phyloP scores from a whole-genome alignment of 2,329 filamentous ascomycete genomes.

The Teratosphaeria epicoccoides region DNA sequence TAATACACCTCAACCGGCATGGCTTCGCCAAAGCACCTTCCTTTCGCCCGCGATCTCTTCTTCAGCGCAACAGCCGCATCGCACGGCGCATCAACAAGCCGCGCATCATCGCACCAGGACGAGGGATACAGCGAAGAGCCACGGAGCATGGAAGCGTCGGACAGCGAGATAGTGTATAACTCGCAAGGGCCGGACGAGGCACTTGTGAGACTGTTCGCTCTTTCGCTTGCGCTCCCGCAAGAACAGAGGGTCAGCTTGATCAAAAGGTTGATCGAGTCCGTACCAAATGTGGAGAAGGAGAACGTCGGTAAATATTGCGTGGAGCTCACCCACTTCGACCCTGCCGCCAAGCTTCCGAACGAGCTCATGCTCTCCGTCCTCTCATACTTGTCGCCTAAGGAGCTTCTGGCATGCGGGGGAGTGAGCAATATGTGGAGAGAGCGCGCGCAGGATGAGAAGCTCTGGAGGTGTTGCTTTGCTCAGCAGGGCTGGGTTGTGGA shows the following conservation, averaged over 20 bases:
- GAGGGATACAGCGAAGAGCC: constrained; percentile 43
- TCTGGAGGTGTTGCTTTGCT: constrained; percentile 78
- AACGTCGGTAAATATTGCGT: constrained; percentile 9
- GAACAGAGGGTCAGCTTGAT: constrained; percentile 6
- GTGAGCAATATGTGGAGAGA: constrained; percentile 75
- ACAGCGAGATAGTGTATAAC: constrained; percentile 12
- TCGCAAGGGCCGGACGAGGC: constrained; percentile 3
- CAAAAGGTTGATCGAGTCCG: constrained; percentile 4
- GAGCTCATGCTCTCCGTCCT: constrained; percentile 89
- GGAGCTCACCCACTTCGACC: constrained; percentile 80
- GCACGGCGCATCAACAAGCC: background rate
- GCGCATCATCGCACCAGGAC: background rate
- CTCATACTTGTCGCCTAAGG: constrained; percentile 70
- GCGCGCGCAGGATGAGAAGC: constrained; percentile 66
- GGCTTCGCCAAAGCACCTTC: background rate
- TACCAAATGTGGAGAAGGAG: constrained; percentile 13
- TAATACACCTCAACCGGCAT: background rate
- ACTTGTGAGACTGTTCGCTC: constrained; percentile 2
- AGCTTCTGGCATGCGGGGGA: constrained; percentile 66
- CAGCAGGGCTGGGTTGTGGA: constrained; percentile 64
- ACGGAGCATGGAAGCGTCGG: constrained; percentile 32
- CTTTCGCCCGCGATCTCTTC: background rate
- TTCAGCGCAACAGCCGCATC: background rate
- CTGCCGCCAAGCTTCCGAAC: constrained; percentile 70
- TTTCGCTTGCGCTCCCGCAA: constrained; percentile 5